These are phyloP conservation scores for Pugionium cornutum DNA, from an alignment of 345 rosid species.

Conservation along the genomic window DNA sequence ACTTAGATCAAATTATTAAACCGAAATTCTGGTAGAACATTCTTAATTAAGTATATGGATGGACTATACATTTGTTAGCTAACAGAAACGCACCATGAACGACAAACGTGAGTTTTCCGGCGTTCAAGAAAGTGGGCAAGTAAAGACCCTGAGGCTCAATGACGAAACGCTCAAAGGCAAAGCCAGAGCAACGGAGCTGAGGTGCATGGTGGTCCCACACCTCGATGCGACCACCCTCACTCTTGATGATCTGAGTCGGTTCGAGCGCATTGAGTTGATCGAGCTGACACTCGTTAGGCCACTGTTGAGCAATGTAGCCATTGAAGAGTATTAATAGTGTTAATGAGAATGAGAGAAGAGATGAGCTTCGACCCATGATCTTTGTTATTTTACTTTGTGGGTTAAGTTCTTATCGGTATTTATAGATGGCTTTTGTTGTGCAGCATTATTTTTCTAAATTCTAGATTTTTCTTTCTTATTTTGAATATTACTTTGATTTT, in stretches of 20 bases:
- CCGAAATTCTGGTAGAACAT: background rate
- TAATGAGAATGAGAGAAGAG: constrained; percentile 39
- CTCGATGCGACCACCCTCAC: constrained; percentile 60
- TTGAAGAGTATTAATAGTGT: constrained; percentile 48
- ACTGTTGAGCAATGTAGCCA: constrained; percentile 46
- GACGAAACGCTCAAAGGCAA: constrained; percentile 45
- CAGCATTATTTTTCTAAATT: background rate
- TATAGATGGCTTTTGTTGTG: constrained; percentile 24
- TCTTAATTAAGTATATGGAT: background rate
- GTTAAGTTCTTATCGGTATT: constrained; percentile 21
- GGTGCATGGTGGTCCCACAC: constrained; percentile 53
- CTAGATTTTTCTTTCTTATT: no score
- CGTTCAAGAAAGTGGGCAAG: constrained; percentile 50
- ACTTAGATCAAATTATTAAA: no score
- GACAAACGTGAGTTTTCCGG: constrained; percentile 49
- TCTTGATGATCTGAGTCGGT: constrained; percentile 45
- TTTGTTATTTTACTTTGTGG: constrained; percentile 11
- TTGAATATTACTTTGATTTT: no score
- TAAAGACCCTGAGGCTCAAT: constrained; percentile 57
- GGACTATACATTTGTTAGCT: background rate
- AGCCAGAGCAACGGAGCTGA: constrained; percentile 64
- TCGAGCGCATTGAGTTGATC: constrained; percentile 49
- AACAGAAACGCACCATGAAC: constrained; percentile 43
- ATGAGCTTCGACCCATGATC: constrained; percentile 30
- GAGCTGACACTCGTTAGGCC: constrained; percentile 51